Percentiles rank a stretch among this genome's conserved stretches.
Evolutionary conservation across 306 rosid species (phyloP).

Genomic region (Cucumis sativus): Cucumber_9930_V3 NC_026658.2:9412001-9412500

Average conservation of each 20-base stretch:
- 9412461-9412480: too few species aligned
- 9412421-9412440: background rate
- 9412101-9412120: conserved; percentile 54
- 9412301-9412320: background rate
- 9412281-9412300: background rate
- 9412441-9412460: background rate
- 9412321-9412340: background rate
- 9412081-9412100: conserved; percentile 66
- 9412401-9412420: background rate
- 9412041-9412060: conserved; percentile 69
- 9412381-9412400: background rate
- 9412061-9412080: conserved; percentile 43
- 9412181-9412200: background rate
- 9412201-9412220: background rate
- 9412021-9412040: conserved; percentile 96
- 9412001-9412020: conserved; percentile 53
- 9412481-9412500: background rate
- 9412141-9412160: background rate
- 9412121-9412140: conserved; percentile 23
- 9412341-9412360: background rate
- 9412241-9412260: background rate
- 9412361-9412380: background rate
- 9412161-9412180: background rate
- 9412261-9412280: background rate
- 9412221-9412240: background rate